These are phyloP conservation scores for Syzygium aqueum DNA, from an alignment of 345 rosid genomes.

Conservation along the genomic window DNA sequence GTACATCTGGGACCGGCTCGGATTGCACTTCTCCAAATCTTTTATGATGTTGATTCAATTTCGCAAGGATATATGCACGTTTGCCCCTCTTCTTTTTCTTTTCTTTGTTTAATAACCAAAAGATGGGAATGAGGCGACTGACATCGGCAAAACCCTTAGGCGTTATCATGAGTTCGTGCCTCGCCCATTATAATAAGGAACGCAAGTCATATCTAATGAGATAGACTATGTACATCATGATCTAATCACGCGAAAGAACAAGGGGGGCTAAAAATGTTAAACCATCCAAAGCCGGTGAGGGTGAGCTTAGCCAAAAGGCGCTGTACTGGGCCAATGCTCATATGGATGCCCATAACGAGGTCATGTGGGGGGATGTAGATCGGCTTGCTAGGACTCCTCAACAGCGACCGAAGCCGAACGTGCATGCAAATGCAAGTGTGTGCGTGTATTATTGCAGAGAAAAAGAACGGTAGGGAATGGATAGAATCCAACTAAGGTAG, in stretches of 20 bases:
- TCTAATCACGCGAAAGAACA: background rate
- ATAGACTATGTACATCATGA: background rate
- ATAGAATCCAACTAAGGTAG: background rate
- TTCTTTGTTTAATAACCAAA: background rate
- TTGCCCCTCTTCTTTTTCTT: background rate
- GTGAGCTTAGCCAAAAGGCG: background rate
- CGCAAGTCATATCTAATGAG: background rate
- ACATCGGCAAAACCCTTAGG: background rate
- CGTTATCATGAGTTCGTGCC: background rate
- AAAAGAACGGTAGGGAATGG: background rate
- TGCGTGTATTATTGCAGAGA: background rate
- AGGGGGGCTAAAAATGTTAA: background rate
- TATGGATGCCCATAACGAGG: slow-evolving; percentile 21
- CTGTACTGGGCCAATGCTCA: slow-evolving; percentile 12
- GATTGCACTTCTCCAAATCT: background rate
- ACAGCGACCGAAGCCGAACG: slow-evolving; percentile 9
- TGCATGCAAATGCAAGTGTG: slow-evolving; percentile 1
- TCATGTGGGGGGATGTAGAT: slow-evolving; percentile 16
- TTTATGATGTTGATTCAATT: background rate
- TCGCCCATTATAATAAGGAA: background rate
- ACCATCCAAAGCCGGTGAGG: background rate
- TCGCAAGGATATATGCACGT: background rate
- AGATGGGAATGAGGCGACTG: background rate
- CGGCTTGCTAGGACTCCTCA: background rate
- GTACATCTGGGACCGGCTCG: background rate